phyloP scores from a whole-genome alignment of 495 filamentous ascomycete genomes.

The Penicillium malachiteum region DNA sequence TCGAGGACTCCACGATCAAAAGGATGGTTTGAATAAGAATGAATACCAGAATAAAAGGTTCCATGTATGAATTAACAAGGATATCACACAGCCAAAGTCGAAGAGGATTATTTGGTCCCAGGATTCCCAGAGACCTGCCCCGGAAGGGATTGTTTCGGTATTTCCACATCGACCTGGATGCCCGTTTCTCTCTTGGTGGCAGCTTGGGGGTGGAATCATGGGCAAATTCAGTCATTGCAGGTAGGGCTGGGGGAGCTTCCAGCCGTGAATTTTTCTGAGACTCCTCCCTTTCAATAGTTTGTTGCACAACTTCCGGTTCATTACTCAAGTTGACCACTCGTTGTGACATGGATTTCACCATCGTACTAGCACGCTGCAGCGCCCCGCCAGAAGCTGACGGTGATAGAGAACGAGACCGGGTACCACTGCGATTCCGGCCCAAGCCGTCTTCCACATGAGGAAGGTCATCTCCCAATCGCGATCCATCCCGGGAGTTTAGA shows the following conservation, averaged over 20 bases:
- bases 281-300: slow-evolving; percentile 67
- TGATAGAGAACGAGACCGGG: slow-evolving; percentile 62
- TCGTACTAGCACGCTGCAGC: slow-evolving; percentile 77
- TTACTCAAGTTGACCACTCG: slow-evolving; percentile 97
- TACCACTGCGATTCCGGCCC: slow-evolving; percentile 49
- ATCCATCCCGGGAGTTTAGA: slow-evolving; percentile 42
- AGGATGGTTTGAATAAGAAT: slow-evolving; percentile 88
- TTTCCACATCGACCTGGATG: slow-evolving; percentile 47
- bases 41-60: slow-evolving; percentile 81
- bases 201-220: slow-evolving; percentile 46
- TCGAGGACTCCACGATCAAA: slow-evolving; percentile 75
- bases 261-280: slow-evolving; percentile 51
- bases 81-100: slow-evolving; percentile 78
- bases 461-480: slow-evolving; percentile 64
- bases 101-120: slow-evolving; percentile 72
- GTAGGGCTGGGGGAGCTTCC: slow-evolving; percentile 57
- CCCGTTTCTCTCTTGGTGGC: slow-evolving; percentile 31
- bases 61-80: slow-evolving; percentile 82
- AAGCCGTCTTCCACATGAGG: slow-evolving; percentile 51
- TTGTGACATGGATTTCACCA: slow-evolving; percentile 95
- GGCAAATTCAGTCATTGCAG: slow-evolving; percentile 53
- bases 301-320: slow-evolving; percentile 75
- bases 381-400: slow-evolving; percentile 64
- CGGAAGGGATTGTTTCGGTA: slow-evolving; percentile 74
- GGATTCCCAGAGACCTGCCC: slow-evolving; percentile 83